phyloP scores from a whole-genome alignment of 495 filamentous ascomycete genomes.

The Penicillium manginii region DNA sequence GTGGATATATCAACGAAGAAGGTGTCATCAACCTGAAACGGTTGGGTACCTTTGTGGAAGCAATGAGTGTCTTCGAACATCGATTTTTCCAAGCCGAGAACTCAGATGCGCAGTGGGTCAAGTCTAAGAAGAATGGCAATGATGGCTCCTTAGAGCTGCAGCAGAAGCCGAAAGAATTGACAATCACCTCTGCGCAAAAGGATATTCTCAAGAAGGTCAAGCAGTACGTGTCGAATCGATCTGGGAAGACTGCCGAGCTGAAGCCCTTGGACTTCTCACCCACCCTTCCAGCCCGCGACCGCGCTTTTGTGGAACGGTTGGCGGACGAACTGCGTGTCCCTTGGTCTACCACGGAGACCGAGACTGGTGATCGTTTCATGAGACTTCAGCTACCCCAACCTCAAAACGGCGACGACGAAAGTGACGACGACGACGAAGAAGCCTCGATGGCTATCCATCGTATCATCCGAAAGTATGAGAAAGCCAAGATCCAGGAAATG shows the following conservation, averaged over 20 bases:
- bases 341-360: constrained; percentile 80
- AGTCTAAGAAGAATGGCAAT: constrained; percentile 63
- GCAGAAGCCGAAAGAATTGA: constrained; percentile 62
- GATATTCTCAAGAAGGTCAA: constrained; percentile 80
- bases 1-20: constrained; percentile 95
- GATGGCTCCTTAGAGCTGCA: constrained; percentile 59
- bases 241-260: constrained; percentile 42
- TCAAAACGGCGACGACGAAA: constrained; percentile 51
- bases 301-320: constrained; percentile 88
- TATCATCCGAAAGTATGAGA: constrained; percentile 87
- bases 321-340: constrained; percentile 79
- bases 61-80: constrained; percentile 82
- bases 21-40: constrained; percentile 87
- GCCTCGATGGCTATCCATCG: constrained; percentile 78
- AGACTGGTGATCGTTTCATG: constrained; percentile 78
- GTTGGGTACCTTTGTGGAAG: constrained; percentile 76
- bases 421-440: constrained; percentile 81
- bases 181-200: constrained; percentile 81
- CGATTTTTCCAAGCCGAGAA: constrained; percentile 89
- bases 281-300: constrained; percentile 79
- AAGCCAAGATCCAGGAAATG: constrained; percentile 81
- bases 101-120: constrained; percentile 88
- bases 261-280: constrained; percentile 71
- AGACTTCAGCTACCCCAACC: constrained; percentile 66
- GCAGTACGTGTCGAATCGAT: constrained; percentile 72